Conservation (phyloP, 2,329 filamentous ascomycete species). For the Thelonectria discophora region DNA sequence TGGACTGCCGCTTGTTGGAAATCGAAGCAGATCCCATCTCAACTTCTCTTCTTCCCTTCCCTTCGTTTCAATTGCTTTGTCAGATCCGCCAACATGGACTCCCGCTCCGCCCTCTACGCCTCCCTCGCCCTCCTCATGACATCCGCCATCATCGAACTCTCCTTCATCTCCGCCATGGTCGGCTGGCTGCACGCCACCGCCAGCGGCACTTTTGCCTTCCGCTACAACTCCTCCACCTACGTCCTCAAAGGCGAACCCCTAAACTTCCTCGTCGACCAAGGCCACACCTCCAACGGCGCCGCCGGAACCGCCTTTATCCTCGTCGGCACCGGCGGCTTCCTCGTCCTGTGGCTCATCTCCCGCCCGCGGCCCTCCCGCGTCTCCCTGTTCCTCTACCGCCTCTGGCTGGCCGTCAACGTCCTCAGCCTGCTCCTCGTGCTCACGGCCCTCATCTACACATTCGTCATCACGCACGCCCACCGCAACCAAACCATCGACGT, state of each 20-base stretch:
- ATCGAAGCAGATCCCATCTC: not conserved
- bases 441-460: conserved; percentile 40
- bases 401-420: conserved; percentile 38
- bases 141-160: conserved; percentile 40
- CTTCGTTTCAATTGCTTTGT: too few relatives aligned
- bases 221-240: conserved; percentile 20
- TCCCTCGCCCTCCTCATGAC: conserved; percentile 42
- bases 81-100: conserved; percentile 10
- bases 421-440: conserved; percentile 37
- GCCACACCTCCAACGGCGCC: conserved; percentile 43
- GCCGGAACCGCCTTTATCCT: conserved; percentile 42
- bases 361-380: conserved; percentile 24
- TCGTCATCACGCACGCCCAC: conserved; percentile 42
- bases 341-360: conserved; percentile 35
- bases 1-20: too few relatives aligned
- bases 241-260: conserved; percentile 35
- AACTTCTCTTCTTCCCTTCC: not conserved
- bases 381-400: conserved; percentile 29
- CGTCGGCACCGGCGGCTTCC: conserved; percentile 39
- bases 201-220: conserved; percentile 35
- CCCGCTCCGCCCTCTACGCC: conserved; percentile 27
- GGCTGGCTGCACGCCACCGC: conserved; percentile 41
- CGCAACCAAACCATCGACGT: conserved; percentile 35
- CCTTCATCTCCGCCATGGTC: conserved; percentile 42
- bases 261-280: conserved; percentile 41